phyloP scores from a whole-genome alignment of 1,284 basidiomycete genomes.

The Leccinum fallax region DNA sequence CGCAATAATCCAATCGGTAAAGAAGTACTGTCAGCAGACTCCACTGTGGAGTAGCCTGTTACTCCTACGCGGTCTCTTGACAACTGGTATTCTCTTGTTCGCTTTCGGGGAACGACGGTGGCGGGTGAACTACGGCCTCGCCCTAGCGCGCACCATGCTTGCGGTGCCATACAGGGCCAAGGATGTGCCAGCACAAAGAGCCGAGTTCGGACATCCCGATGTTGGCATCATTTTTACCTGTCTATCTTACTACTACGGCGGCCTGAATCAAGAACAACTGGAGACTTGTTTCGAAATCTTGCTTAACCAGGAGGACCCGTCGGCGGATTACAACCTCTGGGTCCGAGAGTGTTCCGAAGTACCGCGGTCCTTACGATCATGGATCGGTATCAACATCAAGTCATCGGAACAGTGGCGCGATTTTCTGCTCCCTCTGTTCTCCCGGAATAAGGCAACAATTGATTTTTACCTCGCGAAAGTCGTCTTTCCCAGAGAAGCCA shows the following conservation, averaged over 20 bases:
- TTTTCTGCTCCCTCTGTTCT: constrained; percentile 39
- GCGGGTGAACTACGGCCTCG: constrained; percentile 58
- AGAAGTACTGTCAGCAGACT: background rate
- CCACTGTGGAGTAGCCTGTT: constrained; percentile 40
- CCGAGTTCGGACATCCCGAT: constrained; percentile 61
- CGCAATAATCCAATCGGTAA: background rate
- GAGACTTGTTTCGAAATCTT: constrained; percentile 43
- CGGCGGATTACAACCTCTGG: constrained; percentile 48
- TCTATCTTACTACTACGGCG: constrained; percentile 54
- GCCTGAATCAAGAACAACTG: constrained; percentile 44
- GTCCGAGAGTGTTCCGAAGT: constrained; percentile 26
- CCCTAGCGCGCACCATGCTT: constrained; percentile 45
- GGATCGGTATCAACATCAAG: constrained; percentile 45
- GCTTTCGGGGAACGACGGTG: constrained; percentile 46
- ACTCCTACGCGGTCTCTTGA: constrained; percentile 48
- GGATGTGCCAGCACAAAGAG: constrained; percentile 48
- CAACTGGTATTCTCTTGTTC: constrained; percentile 44
- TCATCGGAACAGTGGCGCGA: constrained; percentile 40
- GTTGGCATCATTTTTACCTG: constrained; percentile 50
- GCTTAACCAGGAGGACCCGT: constrained; percentile 47
- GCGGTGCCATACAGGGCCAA: constrained; percentile 59
- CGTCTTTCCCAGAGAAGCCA: constrained; percentile 36
- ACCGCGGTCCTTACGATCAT: constrained; percentile 32
- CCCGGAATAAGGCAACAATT: constrained; percentile 31
- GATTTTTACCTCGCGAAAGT: constrained; percentile 50